Evolutionary conservation across 2,329 filamentous ascomycete genomes (phyloP).

Genomic region (Aspergillus viridinutans): DNA sequence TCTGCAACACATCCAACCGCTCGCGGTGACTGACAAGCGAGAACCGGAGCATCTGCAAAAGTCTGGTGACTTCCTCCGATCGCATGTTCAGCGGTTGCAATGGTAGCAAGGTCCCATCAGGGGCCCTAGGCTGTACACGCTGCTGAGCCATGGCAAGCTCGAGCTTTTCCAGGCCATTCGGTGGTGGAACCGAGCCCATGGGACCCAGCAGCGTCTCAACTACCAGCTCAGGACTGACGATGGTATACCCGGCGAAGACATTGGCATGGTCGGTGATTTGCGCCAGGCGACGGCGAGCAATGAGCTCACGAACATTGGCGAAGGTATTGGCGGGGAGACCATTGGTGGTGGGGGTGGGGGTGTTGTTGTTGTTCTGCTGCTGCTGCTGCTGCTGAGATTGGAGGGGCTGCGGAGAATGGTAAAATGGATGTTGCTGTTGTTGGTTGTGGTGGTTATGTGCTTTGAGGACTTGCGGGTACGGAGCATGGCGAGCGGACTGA

Average conservation of each 20-base stretch:
- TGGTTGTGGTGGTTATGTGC: constrained; percentile 26
- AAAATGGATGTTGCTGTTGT: constrained; percentile 9
- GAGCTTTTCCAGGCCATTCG: constrained; percentile 41
- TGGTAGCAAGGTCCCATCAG: constrained; percentile 36
- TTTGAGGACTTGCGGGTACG: constrained; percentile 35
- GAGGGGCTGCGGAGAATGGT: constrained; percentile 6
- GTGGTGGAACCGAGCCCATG: constrained; percentile 37
- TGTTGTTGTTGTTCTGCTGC: constrained; percentile 7
- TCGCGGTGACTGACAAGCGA: constrained; percentile 39
- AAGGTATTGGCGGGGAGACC: constrained; percentile 34
- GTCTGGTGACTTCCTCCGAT: constrained; percentile 40
- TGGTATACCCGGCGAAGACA: constrained; percentile 41
- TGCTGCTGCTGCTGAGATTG: constrained; percentile 14
- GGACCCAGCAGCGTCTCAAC: constrained; percentile 41
- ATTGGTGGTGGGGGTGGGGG: constrained; percentile 21
- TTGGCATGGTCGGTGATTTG: constrained; percentile 46
- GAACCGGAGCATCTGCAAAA: constrained; percentile 43
- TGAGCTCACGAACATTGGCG: constrained; percentile 39
- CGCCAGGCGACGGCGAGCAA: constrained; percentile 39
- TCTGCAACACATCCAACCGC: constrained; percentile 36
- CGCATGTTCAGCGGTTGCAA: constrained; percentile 41
- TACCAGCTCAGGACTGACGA: constrained; percentile 42
- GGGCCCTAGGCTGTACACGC: constrained; percentile 36
- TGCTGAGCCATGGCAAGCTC: constrained; percentile 43
- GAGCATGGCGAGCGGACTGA: constrained; percentile 35